Evolutionary conservation across 2,329 filamentous ascomycete genomes (phyloP), one percentile per base, ranked within the genome.

Genomic region (Aspergillus carbonarius): DNA sequence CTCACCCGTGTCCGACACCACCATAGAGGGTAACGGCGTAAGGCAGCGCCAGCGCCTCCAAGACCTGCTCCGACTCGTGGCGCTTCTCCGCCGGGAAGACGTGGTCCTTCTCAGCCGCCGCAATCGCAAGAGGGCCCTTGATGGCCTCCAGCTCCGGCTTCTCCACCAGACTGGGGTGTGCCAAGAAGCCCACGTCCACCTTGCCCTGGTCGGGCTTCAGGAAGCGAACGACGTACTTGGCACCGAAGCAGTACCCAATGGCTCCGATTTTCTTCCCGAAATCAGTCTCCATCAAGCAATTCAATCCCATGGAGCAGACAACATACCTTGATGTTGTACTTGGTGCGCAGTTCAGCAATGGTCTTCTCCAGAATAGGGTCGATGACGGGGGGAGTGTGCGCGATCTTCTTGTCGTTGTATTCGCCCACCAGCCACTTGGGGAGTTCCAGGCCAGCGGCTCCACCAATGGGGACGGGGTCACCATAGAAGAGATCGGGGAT

Each of bases 81-180:
- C 88, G 81, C 74, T 85, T 82, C 64, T 86, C 78, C 2, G 76
- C 58, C 0, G 86, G 81, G 76, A 89, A 89, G 69, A 88, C 86
- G 17, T 61, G n/a, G 67, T 89, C 86, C 2, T 78, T 84, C 76
- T 88, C 85, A 62, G 53, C 76, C 35, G 76, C 86, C 17, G 86
- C 79, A 69, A 91, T 88, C 47, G 85, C 85, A 2, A 91, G 73
- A 0, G 88, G 88, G 0, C 83, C 85, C 7, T 78, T 81, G 67
- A 90, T 87, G 40, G 81, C 83, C 13, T 77, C 76, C 54, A 90
- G 79, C 74, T 91, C 88, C 0, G 83, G 82, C 57, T 83, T 78
- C 0, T 84, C 79, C 12, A 93, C 86, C 61, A 91, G 91, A 48
- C 84, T 88, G 0, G 90, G 90, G 73, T 93, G 90, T 1, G 89